Conservation (phyloP, 2,329 filamentous ascomycete genomes). For the Paramyrothecium sp. region DNA sequence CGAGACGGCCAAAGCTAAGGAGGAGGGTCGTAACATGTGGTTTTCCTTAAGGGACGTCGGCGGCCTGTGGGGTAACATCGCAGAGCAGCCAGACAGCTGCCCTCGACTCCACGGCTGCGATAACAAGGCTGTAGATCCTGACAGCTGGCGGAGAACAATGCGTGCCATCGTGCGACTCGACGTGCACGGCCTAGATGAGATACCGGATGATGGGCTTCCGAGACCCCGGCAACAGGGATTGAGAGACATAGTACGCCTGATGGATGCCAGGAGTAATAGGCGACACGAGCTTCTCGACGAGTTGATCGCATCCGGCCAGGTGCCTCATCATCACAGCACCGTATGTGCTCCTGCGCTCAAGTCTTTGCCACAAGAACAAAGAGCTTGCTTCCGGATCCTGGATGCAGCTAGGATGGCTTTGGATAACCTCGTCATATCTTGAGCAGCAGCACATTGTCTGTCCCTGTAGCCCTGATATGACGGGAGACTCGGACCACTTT, state of each 20-base stretch:
- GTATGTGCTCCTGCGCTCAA: slow-evolving; percentile 22
- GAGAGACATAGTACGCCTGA: slow-evolving; percentile 49
- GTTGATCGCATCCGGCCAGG: slow-evolving; percentile 36
- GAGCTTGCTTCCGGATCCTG: slow-evolving; percentile 50
- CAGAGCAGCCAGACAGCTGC: slow-evolving; percentile 21
- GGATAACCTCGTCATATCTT: slow-evolving; percentile 54
- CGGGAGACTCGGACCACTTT: no score
- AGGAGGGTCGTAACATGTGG: slow-evolving; percentile 36
- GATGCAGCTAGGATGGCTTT: slow-evolving; percentile 53
- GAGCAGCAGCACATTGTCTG: neutral
- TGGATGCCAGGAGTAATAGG: slow-evolving; percentile 48
- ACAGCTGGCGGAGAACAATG: slow-evolving; percentile 52
- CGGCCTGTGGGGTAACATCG: slow-evolving; percentile 43
- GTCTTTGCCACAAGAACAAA: slow-evolving; percentile 28
- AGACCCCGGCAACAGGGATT: slow-evolving; percentile 44
- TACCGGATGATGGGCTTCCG: slow-evolving; percentile 8
- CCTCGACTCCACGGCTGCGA: slow-evolving; percentile 29
- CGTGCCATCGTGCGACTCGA: slow-evolving; percentile 55
- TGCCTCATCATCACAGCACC: slow-evolving; percentile 15
- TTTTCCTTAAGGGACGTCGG: slow-evolving; percentile 48
- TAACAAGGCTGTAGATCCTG: slow-evolving; percentile 46
- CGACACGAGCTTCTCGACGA: slow-evolving; percentile 51
- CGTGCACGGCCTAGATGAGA: slow-evolving; percentile 49
- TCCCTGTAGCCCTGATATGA: no score
- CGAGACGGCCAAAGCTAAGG: slow-evolving; percentile 44